phyloP scores from a whole-genome alignment of 225 moss, liverwort and hornwort species.

The Anthoceros angustus region DNA sequence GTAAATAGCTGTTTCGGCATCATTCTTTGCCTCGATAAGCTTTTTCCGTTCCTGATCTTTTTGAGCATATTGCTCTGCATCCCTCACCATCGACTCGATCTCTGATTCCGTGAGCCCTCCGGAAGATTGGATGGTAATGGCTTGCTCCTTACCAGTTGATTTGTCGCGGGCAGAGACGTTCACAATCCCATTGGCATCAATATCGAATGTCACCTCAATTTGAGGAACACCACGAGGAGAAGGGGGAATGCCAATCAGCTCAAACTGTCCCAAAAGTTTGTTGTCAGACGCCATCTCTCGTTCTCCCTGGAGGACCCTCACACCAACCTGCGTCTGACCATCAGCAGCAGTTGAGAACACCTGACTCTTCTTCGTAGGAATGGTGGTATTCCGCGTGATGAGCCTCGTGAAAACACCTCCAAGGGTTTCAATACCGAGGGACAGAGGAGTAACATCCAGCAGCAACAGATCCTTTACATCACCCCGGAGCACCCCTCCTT shows the following conservation, averaged over 20 bases:
- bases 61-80: constrained; percentile 58
- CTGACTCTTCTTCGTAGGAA: constrained; percentile 95
- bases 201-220: constrained; percentile 87
- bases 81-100: constrained; percentile 89
- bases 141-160: constrained; percentile 72
- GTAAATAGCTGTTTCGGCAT: constrained; percentile 56
- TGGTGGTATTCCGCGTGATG: constrained; percentile 77
- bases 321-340: constrained; percentile 67
- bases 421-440: constrained; percentile 72
- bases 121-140: constrained; percentile 83
- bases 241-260: constrained; percentile 79
- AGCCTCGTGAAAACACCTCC: constrained; percentile 84
- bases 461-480: constrained; percentile 90
- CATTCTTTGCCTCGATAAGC: constrained; percentile 71
- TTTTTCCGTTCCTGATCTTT: constrained; percentile 86
- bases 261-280: constrained; percentile 71
- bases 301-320: constrained; percentile 87
- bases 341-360: constrained; percentile 88
- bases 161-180: constrained; percentile 83
- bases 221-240: constrained; percentile 70
- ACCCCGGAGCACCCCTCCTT: constrained; percentile 77
- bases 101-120: constrained; percentile 71
- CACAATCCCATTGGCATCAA: constrained; percentile 84
- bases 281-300: constrained; percentile 85
- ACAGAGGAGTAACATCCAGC: constrained; percentile 77